Base-by-base conservation (phyloP, 495 filamentous ascomycete species). In the Penicillium odoratum region DNA sequence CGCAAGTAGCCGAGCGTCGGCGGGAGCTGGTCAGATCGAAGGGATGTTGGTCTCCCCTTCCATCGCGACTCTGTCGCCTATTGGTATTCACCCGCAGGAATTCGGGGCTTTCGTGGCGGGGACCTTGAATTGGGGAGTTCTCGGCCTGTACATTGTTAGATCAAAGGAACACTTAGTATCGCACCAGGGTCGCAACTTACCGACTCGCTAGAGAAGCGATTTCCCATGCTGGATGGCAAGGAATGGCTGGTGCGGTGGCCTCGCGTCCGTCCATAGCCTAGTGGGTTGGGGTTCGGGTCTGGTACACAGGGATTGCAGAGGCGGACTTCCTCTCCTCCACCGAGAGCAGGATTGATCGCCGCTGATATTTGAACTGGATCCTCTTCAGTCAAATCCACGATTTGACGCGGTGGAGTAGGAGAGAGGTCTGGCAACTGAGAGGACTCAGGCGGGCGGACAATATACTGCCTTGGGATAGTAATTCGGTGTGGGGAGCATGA, bases 271-370 rank as follows among this genome's bases (percentile, higher is more conserved):
- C 55, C 51, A 50, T 71, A 78, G 11, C 65, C 65, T 30, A 67
- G 62, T 7, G 90, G 92, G 31, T 86, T 81, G 15, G 82, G 88
- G 61, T 94, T 95, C 3, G 92, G 92, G 72, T 97, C 92, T 28
- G 92, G 92, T 21, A 97, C 92, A 66, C 92, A 97, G 1, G 92
- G 92, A 66, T 97, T 96, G 79, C 92, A 97, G 10, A 97, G 85
- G 50, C 92, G 83, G 40, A 97, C 92, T 73, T 91, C 85, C 67
- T 92, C 90, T 10, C 92, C 92, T 43, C 92, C 92, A 28, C 85
- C 86, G 3, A 91, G 76, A 10, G 82, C 79, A 26, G 81, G 79
- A 56, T 89, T 73, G 45, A 75, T 46, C 21, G 70, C 54, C 26
- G 66, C 45, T 46, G 64, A 49, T 16, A 63, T 58, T 15, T 59